These are phyloP conservation scores for Alternaria longipes DNA, from an alignment of 2,329 filamentous ascomycete species.

Conservation along the genomic window DNA sequence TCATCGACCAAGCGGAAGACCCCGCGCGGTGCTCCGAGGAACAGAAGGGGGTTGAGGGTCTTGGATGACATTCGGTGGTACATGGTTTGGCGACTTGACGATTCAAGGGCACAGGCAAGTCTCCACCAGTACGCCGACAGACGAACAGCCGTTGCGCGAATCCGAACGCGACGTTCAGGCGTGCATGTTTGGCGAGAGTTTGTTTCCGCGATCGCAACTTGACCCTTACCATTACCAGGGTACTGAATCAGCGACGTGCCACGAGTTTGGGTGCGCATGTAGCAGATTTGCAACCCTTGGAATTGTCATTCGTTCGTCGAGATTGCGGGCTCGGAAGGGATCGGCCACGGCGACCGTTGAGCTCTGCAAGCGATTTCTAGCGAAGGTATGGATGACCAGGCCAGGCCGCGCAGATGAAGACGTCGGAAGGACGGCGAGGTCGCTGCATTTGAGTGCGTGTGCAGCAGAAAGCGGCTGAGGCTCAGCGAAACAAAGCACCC, in stretches of 20 bases:
- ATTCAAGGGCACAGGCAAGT: slow-evolving; percentile 11
- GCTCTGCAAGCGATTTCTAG: slow-evolving; percentile 26
- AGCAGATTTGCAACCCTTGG: slow-evolving; percentile 2
- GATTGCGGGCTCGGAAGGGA: slow-evolving; percentile 25
- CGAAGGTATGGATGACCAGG: slow-evolving; percentile 17
- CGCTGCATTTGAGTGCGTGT: slow-evolving; percentile 30
- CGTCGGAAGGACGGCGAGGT: slow-evolving; percentile 35
- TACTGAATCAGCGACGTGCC: slow-evolving; percentile 22
- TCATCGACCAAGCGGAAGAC: slow-evolving; percentile 16
- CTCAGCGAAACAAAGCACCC: slow-evolving; percentile 26
- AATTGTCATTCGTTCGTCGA: background rate
- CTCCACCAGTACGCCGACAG: slow-evolving; percentile 9
- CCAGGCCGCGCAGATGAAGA: slow-evolving; percentile 17
- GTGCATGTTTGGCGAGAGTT: slow-evolving; percentile 12
- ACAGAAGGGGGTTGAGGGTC: slow-evolving; percentile 10
- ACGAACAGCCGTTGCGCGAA: slow-evolving; percentile 19
- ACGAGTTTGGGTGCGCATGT: slow-evolving; percentile 6
- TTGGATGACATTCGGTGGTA: slow-evolving; percentile 15
- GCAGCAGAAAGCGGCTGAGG: slow-evolving; percentile 24
- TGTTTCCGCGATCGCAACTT: slow-evolving; percentile 21
- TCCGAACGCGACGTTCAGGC: slow-evolving; percentile 24
- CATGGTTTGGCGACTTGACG: slow-evolving; percentile 18
- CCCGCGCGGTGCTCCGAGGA: slow-evolving; percentile 13
- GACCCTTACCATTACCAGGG: slow-evolving; percentile 10
- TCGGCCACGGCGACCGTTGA: slow-evolving; percentile 37